phyloP scores from a whole-genome alignment of 75 land plant genomes.

The Sequoia sempervirens region DNA sequence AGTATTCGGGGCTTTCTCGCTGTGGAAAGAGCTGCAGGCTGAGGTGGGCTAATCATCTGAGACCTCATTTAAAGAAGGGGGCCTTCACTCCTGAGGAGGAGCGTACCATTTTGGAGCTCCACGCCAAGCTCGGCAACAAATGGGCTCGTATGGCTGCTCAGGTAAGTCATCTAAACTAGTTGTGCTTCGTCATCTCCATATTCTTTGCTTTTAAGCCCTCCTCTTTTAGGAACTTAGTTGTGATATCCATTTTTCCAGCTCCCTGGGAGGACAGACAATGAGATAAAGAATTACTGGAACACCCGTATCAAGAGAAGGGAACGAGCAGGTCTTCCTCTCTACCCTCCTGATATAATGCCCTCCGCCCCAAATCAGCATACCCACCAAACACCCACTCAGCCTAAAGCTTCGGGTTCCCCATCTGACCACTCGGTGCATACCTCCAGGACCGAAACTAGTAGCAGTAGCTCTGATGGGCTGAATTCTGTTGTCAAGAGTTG shows the following conservation, averaged over 20 bases:
- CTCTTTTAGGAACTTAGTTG: not conserved
- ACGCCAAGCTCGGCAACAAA: conserved; percentile 58
- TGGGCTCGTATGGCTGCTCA: conserved; percentile 70
- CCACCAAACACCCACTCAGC: conserved; percentile 10
- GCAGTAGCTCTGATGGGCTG: not conserved
- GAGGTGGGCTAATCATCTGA: conserved; percentile 62
- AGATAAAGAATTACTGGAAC: conserved; percentile 68
- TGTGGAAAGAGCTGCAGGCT: conserved; percentile 69
- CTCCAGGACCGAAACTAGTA: not conserved
- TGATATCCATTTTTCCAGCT: conserved; percentile 19
- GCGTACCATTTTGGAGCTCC: conserved; percentile 44
- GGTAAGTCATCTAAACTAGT: not conserved
- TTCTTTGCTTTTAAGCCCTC: not conserved
- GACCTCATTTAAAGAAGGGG: conserved; percentile 62
- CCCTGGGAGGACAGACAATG: conserved; percentile 59
- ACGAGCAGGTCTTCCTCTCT: conserved; percentile 44
- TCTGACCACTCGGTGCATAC: not conserved
- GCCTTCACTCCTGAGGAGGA: conserved; percentile 53
- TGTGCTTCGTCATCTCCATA: not conserved
- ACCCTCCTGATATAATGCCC: conserved; percentile 26
- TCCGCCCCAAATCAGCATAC: conserved; percentile 1
- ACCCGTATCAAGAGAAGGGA: conserved; percentile 45
- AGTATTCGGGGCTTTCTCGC: conserved; percentile 32
- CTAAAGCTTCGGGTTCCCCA: not conserved
- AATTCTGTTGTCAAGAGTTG: not conserved